phyloP scores from a whole-genome alignment of 2,329 filamentous ascomycete species.

The Fusarium drepaniforme region DNA sequence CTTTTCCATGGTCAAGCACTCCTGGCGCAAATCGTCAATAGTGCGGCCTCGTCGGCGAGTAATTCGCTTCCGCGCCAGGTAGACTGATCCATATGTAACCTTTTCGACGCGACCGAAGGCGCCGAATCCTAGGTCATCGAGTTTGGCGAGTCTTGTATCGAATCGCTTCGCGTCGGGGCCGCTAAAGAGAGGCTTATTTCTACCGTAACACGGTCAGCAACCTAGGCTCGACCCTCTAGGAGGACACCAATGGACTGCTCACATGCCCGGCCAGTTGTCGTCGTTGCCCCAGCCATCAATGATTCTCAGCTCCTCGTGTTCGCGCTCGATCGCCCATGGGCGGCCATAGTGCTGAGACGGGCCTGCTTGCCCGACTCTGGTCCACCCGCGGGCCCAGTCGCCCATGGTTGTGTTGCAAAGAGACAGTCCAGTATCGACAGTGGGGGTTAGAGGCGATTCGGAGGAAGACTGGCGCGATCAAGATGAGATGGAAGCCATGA shows the following conservation, averaged over 20 bases:
- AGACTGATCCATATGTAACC: slow-evolving; percentile 55
- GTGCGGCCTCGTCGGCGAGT: slow-evolving; percentile 50
- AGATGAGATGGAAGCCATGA: slow-evolving; percentile 22
- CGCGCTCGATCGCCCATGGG: slow-evolving; percentile 46
- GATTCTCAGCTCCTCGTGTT: slow-evolving; percentile 45
- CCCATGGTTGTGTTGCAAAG: slow-evolving; percentile 36
- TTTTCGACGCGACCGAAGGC: slow-evolving; percentile 59
- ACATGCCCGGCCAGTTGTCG: slow-evolving; percentile 51
- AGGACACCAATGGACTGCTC: slow-evolving; percentile 24
- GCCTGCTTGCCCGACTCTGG: slow-evolving; percentile 46
- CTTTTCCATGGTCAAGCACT: slow-evolving; percentile 61
- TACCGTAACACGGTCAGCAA: slow-evolving; percentile 29
- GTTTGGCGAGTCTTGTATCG: slow-evolving; percentile 47
- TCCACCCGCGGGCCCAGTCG: slow-evolving; percentile 49
- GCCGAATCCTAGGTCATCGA: slow-evolving; percentile 56
- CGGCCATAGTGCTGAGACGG: slow-evolving; percentile 36
- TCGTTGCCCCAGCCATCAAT: slow-evolving; percentile 50
- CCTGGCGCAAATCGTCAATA: slow-evolving; percentile 57
- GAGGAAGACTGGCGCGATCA: slow-evolving; percentile 16
- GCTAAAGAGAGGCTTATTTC: slow-evolving; percentile 47
- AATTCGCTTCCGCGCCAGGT: slow-evolving; percentile 60
- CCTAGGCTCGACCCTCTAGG: neutral
- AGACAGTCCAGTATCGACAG: neutral
- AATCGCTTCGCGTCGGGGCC: slow-evolving; percentile 50
- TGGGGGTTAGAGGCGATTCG: neutral